Conservation (phyloP, 2,329 filamentous ascomycete species). For the Cladosporium sp. region DNA sequence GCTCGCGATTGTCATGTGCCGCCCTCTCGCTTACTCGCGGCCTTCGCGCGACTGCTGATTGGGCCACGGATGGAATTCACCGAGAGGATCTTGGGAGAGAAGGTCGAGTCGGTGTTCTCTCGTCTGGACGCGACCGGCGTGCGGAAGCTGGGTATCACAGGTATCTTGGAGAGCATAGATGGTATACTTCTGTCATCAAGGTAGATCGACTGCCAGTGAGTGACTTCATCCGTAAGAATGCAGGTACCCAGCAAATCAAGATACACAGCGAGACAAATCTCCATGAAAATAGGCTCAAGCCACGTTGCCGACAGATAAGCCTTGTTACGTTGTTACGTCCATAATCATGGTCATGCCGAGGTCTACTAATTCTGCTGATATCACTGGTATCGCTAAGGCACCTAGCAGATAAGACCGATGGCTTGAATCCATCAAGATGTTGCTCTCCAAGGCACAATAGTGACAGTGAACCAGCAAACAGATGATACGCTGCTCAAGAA, state of each 20-base stretch:
- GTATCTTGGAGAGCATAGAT: background rate
- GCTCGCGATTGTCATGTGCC: conserved; percentile 13
- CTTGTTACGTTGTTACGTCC: background rate
- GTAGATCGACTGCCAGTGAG: background rate
- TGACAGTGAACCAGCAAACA: background rate
- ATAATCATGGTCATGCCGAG: background rate
- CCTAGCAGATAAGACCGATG: background rate
- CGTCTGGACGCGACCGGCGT: background rate
- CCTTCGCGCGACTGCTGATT: conserved; percentile 16
- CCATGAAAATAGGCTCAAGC: background rate
- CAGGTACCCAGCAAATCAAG: conserved; percentile 19
- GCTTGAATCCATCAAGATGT: background rate
- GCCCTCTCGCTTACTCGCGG: conserved; percentile 15
- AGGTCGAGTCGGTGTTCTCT: background rate
- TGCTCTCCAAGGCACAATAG: no score
- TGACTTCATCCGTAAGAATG: background rate
- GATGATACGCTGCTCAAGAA: background rate
- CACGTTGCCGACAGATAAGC: conserved; percentile 1
- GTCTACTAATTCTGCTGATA: background rate
- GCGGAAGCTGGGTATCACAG: background rate
- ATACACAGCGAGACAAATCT: background rate
- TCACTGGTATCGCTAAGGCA: background rate
- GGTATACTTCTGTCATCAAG: conserved; percentile 2
- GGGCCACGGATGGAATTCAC: background rate
- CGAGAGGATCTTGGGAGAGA: background rate